Evolutionary conservation across 2,329 filamentous ascomycete genomes (phyloP), one percentile per base, ranked within the genome.

Genomic region (Phoma herbarum): DNA sequence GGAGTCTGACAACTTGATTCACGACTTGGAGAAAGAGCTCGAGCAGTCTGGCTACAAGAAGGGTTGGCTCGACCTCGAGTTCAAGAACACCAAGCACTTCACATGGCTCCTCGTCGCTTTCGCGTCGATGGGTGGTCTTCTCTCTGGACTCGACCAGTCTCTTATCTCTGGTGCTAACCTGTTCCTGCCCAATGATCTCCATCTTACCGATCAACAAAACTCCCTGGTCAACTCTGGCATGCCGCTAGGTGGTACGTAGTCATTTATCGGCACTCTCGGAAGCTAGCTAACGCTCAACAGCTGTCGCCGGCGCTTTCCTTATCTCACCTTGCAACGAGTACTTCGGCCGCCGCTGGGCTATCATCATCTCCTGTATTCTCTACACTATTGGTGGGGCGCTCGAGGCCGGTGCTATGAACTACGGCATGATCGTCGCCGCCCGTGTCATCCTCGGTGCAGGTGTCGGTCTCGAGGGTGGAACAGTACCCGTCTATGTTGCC

Each of bases 401-500:
- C 16, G 86, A 89, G 71, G 89, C 89, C 14, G 89, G 88, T 8
- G 80, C 87, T 1, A 84, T 90, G 31, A 86, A 86, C 77, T 91
- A 86, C 70, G 87, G 83, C 49, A 91, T 91, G 88, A 90, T 92
- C 64, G 82, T 91, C 26, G 79, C 86, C 2, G 85, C 85, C 3
- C 86, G 89, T 65, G 83, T 92, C 6, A 86, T 92, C 53, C 84
- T 92, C 0, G 89, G 90, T 54, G 74, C 89, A 7, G 89, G 89
- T 65, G 87, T 92, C 50, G 89, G 89, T 77, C 81, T 91, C 2
- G 89, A 91, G 71, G 89, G 89, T 49, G 89, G 89, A 72, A 91
- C 89, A 0, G 89, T 91, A 4, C 88, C 88, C 0, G 87, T 91
- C 52, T 92, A 92, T 62, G 89, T 92, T 28, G 88, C 89, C 1